phyloP scores from a whole-genome alignment of 495 filamentous ascomycete species.

The Daldinia grandis region DNA sequence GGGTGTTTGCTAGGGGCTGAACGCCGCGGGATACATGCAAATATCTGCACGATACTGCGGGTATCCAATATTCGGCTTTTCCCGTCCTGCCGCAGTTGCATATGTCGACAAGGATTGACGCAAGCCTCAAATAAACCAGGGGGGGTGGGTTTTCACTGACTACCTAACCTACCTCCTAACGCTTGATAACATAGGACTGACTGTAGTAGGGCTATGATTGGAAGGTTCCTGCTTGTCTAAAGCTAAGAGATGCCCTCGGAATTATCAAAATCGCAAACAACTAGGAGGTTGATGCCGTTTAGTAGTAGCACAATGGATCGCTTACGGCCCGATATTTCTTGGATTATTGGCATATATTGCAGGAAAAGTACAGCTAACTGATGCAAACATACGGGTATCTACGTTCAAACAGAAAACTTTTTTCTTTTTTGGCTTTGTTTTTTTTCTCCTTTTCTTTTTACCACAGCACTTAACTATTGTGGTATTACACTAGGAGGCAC shows the following conservation, averaged over 20 bases:
- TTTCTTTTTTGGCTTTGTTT: background rate
- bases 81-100: background rate
- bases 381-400: background rate
- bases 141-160: no score
- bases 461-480: background rate
- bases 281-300: background rate
- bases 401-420: background rate
- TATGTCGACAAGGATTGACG: background rate
- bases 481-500: background rate
- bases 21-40: background rate
- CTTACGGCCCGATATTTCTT: background rate
- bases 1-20: slow-evolving; percentile 22
- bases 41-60: slow-evolving; percentile 21
- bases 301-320: background rate
- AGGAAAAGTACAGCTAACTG: background rate
- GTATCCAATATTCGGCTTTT: slow-evolving; percentile 17
- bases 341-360: background rate
- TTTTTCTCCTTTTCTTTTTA: no score
- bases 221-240: background rate
- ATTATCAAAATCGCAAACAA: background rate
- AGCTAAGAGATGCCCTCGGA: background rate
- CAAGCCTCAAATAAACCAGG: background rate
- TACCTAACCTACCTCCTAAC: no score
- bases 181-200: no score
- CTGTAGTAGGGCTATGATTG: background rate